These are phyloP conservation scores for Lodderomyces beijingensis DNA, from an alignment of 1,139 yeast genomes.

Conservation along the genomic window DNA sequence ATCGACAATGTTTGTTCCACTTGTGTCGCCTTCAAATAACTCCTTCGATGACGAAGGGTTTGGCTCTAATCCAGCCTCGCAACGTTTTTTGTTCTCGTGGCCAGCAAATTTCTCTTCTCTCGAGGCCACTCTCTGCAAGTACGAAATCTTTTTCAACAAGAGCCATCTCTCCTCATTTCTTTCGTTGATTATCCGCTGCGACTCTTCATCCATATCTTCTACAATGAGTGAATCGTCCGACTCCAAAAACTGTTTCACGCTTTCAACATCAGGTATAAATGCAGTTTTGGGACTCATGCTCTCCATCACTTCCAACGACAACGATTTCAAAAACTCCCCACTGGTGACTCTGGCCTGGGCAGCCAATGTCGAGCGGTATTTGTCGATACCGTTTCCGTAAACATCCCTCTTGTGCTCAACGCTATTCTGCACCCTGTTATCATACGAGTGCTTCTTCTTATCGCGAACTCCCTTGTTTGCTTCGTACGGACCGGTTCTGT, in stretches of 20 bases:
- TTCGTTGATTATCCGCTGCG: constrained; percentile 37
- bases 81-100: constrained; percentile 30
- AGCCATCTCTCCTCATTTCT: constrained; percentile 61
- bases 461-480: constrained; percentile 85
- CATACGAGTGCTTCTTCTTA: constrained; percentile 73
- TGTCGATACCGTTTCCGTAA: constrained; percentile 69
- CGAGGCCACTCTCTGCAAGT: constrained; percentile 59
- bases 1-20: constrained; percentile 7
- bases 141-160: constrained; percentile 63
- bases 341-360: constrained; percentile 50
- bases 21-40: not conserved
- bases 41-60: constrained; percentile 3
- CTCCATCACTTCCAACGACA: constrained; percentile 48
- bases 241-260: constrained; percentile 51
- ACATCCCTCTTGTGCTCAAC: constrained; percentile 66
- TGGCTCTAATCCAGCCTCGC: constrained; percentile 30
- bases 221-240: constrained; percentile 37
- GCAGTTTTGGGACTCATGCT: constrained; percentile 29
- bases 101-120: constrained; percentile 32
- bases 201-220: constrained; percentile 33
- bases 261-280: constrained; percentile 56
- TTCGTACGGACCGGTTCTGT: constrained; percentile 70
- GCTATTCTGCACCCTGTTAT: constrained; percentile 72
- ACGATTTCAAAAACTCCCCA: constrained; percentile 47
- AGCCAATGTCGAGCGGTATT: constrained; percentile 44